Conservation (phyloP, 2,329 filamentous ascomycete genomes). For the Fusarium globosum region DNA sequence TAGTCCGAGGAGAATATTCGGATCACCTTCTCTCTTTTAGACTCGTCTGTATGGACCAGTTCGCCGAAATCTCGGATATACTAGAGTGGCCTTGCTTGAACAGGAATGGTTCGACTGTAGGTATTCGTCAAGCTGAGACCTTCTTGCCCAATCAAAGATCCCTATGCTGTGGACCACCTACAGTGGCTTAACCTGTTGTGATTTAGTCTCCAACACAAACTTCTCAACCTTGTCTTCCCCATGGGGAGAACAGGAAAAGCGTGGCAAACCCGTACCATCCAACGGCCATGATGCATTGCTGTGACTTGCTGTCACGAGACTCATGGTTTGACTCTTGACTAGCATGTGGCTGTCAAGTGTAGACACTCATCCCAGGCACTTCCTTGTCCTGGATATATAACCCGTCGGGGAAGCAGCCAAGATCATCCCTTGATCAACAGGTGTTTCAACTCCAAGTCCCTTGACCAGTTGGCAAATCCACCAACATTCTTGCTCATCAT, state of each 20-base stretch:
- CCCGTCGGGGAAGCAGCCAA: neutral
- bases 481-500: neutral
- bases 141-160: neutral
- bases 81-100: neutral
- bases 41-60: neutral
- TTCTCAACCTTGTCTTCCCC: slow-evolving; percentile 24
- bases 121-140: neutral
- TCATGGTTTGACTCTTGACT: neutral
- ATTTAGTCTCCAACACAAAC: neutral
- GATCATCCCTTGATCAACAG: neutral
- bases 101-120: neutral
- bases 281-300: neutral
- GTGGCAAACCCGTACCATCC: neutral
- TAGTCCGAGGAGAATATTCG: slow-evolving; percentile 40
- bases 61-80: slow-evolving; percentile 43
- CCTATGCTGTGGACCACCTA: neutral
- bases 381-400: slow-evolving; percentile 5
- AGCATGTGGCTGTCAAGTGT: neutral
- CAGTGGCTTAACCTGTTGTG: neutral
- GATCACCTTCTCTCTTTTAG: slow-evolving; percentile 13
- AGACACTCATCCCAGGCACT: neutral
- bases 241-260: slow-evolving; percentile 20
- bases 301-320: slow-evolving; percentile 2
- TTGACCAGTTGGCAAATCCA: neutral
- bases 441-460: neutral